A percentile compares a stretch with the other conserved stretches of the same genome.
Evolutionary conservation across 2,329 filamentous ascomycete genomes (phyloP).

Genomic region (Incumbomyces lentus): DNA sequence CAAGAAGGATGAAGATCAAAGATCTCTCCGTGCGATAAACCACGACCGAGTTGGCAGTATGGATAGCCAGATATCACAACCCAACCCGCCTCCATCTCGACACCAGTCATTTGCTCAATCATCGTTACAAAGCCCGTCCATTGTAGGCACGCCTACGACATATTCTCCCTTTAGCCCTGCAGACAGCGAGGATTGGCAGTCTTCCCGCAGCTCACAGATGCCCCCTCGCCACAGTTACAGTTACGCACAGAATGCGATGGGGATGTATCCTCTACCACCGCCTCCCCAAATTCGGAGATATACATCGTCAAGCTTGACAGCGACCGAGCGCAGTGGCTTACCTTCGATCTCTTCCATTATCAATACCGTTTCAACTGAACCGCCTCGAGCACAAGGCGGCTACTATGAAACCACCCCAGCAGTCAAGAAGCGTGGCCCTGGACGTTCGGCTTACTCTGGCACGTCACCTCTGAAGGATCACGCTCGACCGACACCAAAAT

Average conservation of each 20-base stretch:
- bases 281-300: neutral
- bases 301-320: neutral
- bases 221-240: no score
- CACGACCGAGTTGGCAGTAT: constrained; percentile 12
- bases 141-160: neutral
- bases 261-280: no score
- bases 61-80: constrained; percentile 8
- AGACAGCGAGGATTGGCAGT: no score
- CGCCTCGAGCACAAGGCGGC: neutral
- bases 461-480: neutral
- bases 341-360: constrained; percentile 2
- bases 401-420: neutral
- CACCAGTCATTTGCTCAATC: neutral
- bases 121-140: neutral
- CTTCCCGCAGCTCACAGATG: no score
- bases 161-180: neutral
- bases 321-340: neutral
- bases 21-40: constrained; percentile 16
- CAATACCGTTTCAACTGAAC: neutral
- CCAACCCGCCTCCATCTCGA: neutral
- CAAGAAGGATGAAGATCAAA: constrained; percentile 13
- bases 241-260: no score
- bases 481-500: neutral
- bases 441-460: neutral
- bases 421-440: neutral